A percentile compares a stretch with the other conserved stretches of the same genome.
These are phyloP conservation scores for Trichoderma afroharzianum DNA, from an alignment of 2,329 filamentous ascomycete genomes.

Conservation along the genomic window DNA sequence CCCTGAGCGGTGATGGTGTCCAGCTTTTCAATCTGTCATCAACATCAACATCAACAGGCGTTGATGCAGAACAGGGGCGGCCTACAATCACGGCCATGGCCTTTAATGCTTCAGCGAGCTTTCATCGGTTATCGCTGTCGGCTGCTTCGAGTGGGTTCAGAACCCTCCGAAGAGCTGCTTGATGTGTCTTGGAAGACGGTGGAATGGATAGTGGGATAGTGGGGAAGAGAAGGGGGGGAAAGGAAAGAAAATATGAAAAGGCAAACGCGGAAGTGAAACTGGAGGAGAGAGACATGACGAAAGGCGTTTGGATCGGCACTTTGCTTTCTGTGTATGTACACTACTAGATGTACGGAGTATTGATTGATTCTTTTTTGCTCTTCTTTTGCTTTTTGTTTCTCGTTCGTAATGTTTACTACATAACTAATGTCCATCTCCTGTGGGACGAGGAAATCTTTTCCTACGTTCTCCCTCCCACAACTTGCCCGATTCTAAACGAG, in stretches of 20 bases:
- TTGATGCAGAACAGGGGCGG: not conserved
- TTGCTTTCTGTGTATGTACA: not conserved
- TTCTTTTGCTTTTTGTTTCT: not conserved
- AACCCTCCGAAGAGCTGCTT: slow-evolving; percentile 22
- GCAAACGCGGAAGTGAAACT: not conserved
- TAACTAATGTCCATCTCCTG: not conserved
- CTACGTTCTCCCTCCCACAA: not conserved
- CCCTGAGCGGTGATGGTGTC: not conserved
- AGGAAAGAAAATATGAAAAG: not conserved
- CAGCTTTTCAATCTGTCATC: not conserved
- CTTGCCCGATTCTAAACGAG: not conserved
- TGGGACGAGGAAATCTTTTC: not conserved
- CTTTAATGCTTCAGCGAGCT: not conserved
- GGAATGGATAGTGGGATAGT: not conserved
- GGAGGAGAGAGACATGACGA: not conserved
- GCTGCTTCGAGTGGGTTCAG: slow-evolving; percentile 22
- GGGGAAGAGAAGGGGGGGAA: not conserved
- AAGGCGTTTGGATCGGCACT: not conserved
- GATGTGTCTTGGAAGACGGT: not conserved
- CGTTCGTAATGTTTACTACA: not conserved
- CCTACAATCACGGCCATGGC: not conserved
- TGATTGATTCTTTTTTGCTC: no score
- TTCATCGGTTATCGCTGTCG: not conserved
- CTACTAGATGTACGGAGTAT: not conserved
- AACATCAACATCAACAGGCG: not conserved